Percentiles rank a stretch among this genome's conserved stretches.
These are phyloP conservation scores for Cutaneotrichosporon mucoides DNA, from an alignment of 1,284 basidiomycete genomes.

Conservation along the genomic window DNA sequence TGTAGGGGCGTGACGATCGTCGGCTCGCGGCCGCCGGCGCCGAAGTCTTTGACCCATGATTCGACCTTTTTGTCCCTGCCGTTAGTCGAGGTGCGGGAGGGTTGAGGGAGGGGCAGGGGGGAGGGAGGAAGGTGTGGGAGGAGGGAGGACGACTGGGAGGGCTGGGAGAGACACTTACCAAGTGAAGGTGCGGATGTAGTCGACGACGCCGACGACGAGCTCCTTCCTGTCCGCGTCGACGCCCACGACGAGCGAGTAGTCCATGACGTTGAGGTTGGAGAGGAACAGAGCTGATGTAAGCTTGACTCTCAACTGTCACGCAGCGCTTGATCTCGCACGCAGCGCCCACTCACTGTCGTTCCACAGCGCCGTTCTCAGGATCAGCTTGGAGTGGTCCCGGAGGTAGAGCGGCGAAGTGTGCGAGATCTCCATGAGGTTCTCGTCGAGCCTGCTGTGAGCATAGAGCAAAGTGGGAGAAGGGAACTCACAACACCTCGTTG, in stretches of 20 bases:
- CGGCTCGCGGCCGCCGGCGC: slow-evolving; percentile 71
- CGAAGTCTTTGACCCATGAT: slow-evolving; percentile 94
- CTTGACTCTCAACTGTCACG: too few relatives aligned
- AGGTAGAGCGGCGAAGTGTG: slow-evolving; percentile 76
- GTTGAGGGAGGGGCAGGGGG: too few relatives aligned
- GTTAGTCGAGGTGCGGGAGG: not conserved
- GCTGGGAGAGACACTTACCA: slow-evolving; percentile 49
- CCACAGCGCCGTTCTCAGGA: slow-evolving; percentile 81
- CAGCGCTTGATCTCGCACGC: slow-evolving; percentile 42
- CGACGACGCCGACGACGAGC: slow-evolving; percentile 93
- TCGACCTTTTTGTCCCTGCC: slow-evolving; percentile 92
- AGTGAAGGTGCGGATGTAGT: slow-evolving; percentile 43
- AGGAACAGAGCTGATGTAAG: slow-evolving; percentile 58
- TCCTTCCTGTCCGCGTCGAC: slow-evolving; percentile 79
- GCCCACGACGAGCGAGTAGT: slow-evolving; percentile 95
- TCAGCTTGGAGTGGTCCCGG: slow-evolving; percentile 90
- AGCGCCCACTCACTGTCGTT: slow-evolving; percentile 65
- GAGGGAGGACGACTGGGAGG: too few relatives aligned
- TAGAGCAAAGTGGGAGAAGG: not conserved
- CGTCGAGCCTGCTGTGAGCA: slow-evolving; percentile 36
- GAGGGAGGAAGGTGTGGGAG: too few relatives aligned
- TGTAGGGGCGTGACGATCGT: slow-evolving; percentile 74
- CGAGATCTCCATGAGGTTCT: slow-evolving; percentile 49
- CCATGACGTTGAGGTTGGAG: slow-evolving; percentile 96
- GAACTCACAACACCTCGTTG: slow-evolving; percentile 72